Base-by-base conservation (phyloP, 345 rosid genomes). In the Euclidium syriacum region DNA sequence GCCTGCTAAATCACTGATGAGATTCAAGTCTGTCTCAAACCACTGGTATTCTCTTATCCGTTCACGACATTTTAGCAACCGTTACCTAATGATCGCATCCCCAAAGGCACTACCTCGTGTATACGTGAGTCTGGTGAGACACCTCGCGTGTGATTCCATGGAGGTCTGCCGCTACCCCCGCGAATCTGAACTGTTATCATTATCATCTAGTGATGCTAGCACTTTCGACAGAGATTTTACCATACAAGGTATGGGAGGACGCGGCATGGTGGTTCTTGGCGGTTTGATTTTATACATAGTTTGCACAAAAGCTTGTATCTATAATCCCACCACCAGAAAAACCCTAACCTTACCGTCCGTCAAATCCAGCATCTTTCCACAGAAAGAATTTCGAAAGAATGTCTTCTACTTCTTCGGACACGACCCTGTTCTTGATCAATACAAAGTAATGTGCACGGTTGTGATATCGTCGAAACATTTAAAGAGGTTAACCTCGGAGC, bases 281-380 rank as follows among this genome's bases (percentile, higher is more conserved):
- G 52, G 60, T 6, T 52, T 64, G 51, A 14, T 52, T 52, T 15
- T 51, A 51, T 64, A 64, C 42, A 10, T 0, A 0, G 40, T 64
- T 20, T 19, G 41, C 5, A 9, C 4, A 14, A 14, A 40, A 1
- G 59, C 52, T 3, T 64, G 51, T 20, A 19, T 63, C 50, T 40
- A 20, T 64, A 52, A 52, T 39, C 67, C 67, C 14, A 4, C 49
- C 19, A 62, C 67, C 8, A 38, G 58, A 50, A 39, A 53, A n/a
- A 6, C 19, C n/a, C 1, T 53, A 12, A 53, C 14, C 19, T 53
- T 53, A 50, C 53, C 42, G 1, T 2, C 65, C 23, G 23, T 59
- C 4, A 18, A 29, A 44, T 44, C 32, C 32, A 27, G 10, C 15
- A n/a, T 43, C 30, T n/a, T 30, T 29, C 0, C 23, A 2, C 15